A percentile compares a stretch with the other conserved stretches of the same genome.
These are phyloP conservation scores for Calonectria crousiana DNA, from an alignment of 2,329 filamentous ascomycete species.

Conservation along the genomic window DNA sequence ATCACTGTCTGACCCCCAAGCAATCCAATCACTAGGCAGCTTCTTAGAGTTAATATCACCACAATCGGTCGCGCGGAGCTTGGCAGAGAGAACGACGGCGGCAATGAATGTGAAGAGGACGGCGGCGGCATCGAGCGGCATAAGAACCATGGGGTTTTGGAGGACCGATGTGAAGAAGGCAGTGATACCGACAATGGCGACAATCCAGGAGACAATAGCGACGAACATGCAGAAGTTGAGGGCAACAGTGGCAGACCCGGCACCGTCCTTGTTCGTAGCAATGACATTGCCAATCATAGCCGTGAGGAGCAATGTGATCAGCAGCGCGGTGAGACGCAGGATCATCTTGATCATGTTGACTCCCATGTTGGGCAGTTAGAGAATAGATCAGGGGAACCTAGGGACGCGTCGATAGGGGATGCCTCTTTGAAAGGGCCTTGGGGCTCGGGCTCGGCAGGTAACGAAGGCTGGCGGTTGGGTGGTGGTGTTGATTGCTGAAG, in stretches of 20 bases:
- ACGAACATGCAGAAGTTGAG: conserved; percentile 79
- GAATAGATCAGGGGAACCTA: conserved; percentile 17
- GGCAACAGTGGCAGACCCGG: conserved; percentile 57
- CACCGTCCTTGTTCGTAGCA: conserved; percentile 60
- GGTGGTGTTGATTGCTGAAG: conserved; percentile 1
- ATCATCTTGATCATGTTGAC: conserved; percentile 57
- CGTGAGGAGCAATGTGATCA: conserved; percentile 66
- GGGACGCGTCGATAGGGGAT: background rate
- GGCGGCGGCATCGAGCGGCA: conserved; percentile 69
- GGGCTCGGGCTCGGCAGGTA: background rate
- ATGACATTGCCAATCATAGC: conserved; percentile 71
- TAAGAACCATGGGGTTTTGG: conserved; percentile 63
- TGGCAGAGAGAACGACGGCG: conserved; percentile 77
- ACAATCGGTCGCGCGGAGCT: conserved; percentile 78
- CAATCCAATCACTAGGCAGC: conserved; percentile 65
- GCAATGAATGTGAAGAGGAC: conserved; percentile 78
- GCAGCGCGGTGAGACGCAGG: conserved; percentile 62
- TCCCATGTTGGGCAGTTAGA: conserved; percentile 43
- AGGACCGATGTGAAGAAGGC: conserved; percentile 66
- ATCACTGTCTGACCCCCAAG: conserved; percentile 69
- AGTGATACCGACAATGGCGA: conserved; percentile 71
- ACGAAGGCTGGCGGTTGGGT: background rate
- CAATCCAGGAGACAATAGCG: conserved; percentile 73
- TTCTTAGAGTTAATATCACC: conserved; percentile 57
- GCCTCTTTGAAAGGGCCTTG: background rate